Base-by-base conservation (phyloP, 1,284 basidiomycete genomes). In the Coniferiporia sulphurascens region DNA sequence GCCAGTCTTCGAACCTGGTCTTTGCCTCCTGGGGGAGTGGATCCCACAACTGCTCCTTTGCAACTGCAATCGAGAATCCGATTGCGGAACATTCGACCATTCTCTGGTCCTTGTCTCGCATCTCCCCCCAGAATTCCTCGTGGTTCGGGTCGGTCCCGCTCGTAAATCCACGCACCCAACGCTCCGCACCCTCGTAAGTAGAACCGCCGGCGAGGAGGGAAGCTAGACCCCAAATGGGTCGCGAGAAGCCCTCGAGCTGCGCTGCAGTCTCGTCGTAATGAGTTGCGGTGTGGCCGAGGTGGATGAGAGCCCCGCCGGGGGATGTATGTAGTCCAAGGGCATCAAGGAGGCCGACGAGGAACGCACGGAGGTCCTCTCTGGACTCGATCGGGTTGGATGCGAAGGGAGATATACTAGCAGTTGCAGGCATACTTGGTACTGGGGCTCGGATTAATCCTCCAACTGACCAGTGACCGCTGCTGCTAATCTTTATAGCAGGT, bases 71-170 rank as follows among this genome's bases (percentile, higher is more conserved):
- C 0, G 86, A 77, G 69, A 86, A 90, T 1, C 87, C 87, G 64
- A 90, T 84, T 4, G 89, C 84, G 60, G 85, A 86, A 73, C 89
- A 90, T 70, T 90, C 89, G 0, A 91, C 89, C 89, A 91, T 91
- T 27, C 89, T 72, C 71, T 91, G 88, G 69, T 91, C 89, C 70
- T 85, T 87, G 66, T 87, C 81, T 57, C 80, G 78, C 76, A 89
- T 88, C 54, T 80, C 73, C 2, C 87, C 88, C 89, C 88, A 91
- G 70, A 87, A 91, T 71, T 91, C 88, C 2, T 77, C 74, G 58
- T 79, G 76, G 8, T 76, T 70, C 0, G 86, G 86, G 67, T 90
- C 76, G 9, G 86, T 87, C 1, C 88, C 88, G 62, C 76, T 84
- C 17, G 77, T 78, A 62, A 90, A 80, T 1, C 89, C 89, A 55